Conservation (phyloP, 2,329 filamentous ascomycete genomes). For the Arthrobotrys sphaeroides region DNA sequence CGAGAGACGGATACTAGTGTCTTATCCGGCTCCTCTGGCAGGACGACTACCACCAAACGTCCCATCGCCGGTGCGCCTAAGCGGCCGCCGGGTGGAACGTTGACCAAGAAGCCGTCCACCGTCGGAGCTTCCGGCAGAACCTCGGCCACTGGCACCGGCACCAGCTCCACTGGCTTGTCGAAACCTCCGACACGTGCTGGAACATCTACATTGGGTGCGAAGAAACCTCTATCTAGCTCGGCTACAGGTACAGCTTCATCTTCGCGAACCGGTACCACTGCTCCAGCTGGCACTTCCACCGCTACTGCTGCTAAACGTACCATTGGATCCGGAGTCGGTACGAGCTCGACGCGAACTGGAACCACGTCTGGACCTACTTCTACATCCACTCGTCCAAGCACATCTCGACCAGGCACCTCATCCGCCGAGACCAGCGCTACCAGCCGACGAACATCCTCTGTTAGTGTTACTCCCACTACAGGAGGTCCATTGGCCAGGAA, state of each 20-base stretch:
- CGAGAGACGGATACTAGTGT: slow-evolving; percentile 43
- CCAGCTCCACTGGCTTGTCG: slow-evolving; percentile 24
- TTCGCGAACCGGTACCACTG: slow-evolving; percentile 22
- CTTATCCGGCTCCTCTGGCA: slow-evolving; percentile 43
- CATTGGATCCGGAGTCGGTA: background rate
- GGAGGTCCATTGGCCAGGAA: slow-evolving; percentile 29
- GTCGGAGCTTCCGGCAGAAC: slow-evolving; percentile 25
- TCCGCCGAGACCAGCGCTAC: slow-evolving; percentile 23
- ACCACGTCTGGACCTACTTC: background rate
- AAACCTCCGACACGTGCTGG: slow-evolving; percentile 44
- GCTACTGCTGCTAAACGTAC: slow-evolving; percentile 28
- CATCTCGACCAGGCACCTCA: slow-evolving; percentile 22
- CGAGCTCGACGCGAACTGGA: slow-evolving; percentile 7
- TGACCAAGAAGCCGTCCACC: slow-evolving; percentile 47
- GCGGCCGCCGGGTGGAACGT: slow-evolving; percentile 49
- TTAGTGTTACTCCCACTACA: slow-evolving; percentile 18
- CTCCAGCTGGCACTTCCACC: background rate
- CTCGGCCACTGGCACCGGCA: slow-evolving; percentile 6
- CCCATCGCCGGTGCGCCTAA: slow-evolving; percentile 39
- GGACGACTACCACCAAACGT: slow-evolving; percentile 38
- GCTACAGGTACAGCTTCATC: slow-evolving; percentile 15
- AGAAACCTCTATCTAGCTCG: slow-evolving; percentile 20
- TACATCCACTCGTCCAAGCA: slow-evolving; percentile 17
- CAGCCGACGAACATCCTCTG: slow-evolving; percentile 21
- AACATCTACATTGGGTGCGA: slow-evolving; percentile 1